These are phyloP conservation scores for Verticillium dahliae DNA, from an alignment of 2,329 filamentous ascomycete genomes.

Conservation along the genomic window DNA sequence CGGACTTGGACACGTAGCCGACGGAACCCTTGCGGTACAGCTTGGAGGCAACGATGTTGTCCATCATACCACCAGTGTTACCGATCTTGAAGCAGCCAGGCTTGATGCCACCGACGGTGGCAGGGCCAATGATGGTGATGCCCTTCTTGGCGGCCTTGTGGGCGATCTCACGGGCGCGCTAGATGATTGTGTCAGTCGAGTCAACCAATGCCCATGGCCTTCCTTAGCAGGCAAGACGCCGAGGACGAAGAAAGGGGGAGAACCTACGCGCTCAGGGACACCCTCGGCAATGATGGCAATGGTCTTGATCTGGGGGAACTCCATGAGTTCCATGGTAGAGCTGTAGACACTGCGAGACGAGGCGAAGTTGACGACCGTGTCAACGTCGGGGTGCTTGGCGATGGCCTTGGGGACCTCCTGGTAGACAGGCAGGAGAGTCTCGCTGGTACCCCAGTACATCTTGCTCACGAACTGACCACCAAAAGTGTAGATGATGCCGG, in stretches of 20 bases:
- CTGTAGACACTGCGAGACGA: constrained; percentile 97
- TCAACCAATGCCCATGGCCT: no score
- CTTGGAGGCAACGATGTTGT: constrained; percentile 99
- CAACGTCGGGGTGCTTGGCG: constrained; percentile 93
- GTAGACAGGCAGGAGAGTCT: constrained; percentile 97
- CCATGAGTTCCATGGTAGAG: constrained; percentile 98
- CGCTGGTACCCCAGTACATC: constrained; percentile 99
- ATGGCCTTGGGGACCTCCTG: constrained; percentile 89
- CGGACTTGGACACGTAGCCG: constrained; percentile 99
- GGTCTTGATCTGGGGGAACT: constrained; percentile 92
- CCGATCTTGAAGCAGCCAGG: constrained; percentile 99
- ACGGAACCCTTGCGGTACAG: constrained; percentile 99
- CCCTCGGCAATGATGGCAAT: constrained; percentile 99
- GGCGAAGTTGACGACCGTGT: constrained; percentile 98
- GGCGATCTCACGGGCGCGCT: constrained; percentile 97
- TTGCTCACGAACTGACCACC: constrained; percentile 99
- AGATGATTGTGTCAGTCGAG: constrained; percentile 3
- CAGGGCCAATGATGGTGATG: constrained; percentile 96
- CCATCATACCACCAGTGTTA: constrained; percentile 99
- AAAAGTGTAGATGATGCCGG: constrained; percentile 99
- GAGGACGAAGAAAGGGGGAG: background rate
- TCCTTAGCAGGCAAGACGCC: no score
- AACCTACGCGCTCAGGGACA: constrained; percentile 89
- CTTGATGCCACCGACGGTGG: constrained; percentile 98
- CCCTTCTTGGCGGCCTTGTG: constrained; percentile 97